Percentiles rank a stretch among this genome's conserved stretches.
Conservation (phyloP, 2,329 filamentous ascomycete genomes). For the Penicillium sp. region DNA sequence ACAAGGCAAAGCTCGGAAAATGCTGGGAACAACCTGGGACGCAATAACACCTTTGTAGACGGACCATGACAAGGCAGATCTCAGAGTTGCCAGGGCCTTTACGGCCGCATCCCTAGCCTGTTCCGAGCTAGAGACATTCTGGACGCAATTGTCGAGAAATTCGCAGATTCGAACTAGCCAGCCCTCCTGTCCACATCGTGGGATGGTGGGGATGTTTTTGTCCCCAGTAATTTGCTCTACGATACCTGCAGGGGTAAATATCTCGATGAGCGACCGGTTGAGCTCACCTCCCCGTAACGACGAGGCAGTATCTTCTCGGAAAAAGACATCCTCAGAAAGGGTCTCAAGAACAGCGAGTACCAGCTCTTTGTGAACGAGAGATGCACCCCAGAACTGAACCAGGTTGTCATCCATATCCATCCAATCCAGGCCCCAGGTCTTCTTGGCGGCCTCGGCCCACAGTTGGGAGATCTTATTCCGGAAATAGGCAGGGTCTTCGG, state of each 20-base stretch:
- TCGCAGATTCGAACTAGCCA: constrained; percentile 79
- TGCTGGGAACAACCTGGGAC: constrained; percentile 66
- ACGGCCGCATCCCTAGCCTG: constrained; percentile 69
- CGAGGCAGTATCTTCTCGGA: constrained; percentile 82
- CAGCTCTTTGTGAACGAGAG: constrained; percentile 72
- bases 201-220: constrained; percentile 65
- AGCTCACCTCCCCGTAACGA: constrained; percentile 78
- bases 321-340: constrained; percentile 91
- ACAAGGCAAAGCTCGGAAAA: constrained; percentile 70
- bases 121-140: constrained; percentile 63
- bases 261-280: constrained; percentile 87
- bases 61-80: constrained; percentile 81
- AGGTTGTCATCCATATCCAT: constrained; percentile 88
- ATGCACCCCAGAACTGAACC: constrained; percentile 71
- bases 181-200: constrained; percentile 77
- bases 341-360: constrained; percentile 87
- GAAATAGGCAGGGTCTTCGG: constrained; percentile 75
- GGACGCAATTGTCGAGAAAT: constrained; percentile 72
- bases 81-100: constrained; percentile 73
- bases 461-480: constrained; percentile 92
- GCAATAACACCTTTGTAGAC: constrained; percentile 77
- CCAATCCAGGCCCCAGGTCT: constrained; percentile 91
- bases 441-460: constrained; percentile 93
- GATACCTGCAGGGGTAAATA: constrained; percentile 78
- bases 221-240: constrained; percentile 74